Base-by-base conservation (phyloP, 306 rosid genomes). In the Malus domestica region DNA sequence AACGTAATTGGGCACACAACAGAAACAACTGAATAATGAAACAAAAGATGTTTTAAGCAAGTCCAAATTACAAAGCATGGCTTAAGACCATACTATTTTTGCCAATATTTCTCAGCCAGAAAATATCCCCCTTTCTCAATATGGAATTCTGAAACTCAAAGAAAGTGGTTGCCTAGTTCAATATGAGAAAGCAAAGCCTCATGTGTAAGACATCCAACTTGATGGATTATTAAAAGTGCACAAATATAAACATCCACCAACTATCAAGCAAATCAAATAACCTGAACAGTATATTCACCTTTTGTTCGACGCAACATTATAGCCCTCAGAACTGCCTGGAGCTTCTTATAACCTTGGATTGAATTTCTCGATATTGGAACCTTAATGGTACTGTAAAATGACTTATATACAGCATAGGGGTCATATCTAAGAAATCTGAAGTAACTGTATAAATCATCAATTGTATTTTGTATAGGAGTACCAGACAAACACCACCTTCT, bases 401-500 rank as follows among this genome's bases (percentile, higher is more conserved):
- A 89, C 69, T 90, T 92, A 80, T 95, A 92, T 63, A 78, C 88
- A 69, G 97, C 97, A 85, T 95, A 95, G 8, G 99, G 99, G 69
- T 95, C 97, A 74, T 95, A 95, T 83, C 82, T 95, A 77, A 95
- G 91, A 89, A 95, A 95, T 83, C 98, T 89, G 85, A 95, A 95
- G 88, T 92, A 95, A 82, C 98, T 95, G 83, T 95, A 95, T 72
- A 95, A 78, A 80, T 95, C 99, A 76, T 95, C 99, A 70, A 95
- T 90, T 44, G 91, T 76, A 82, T 95, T 95, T 83, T 95, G 98
- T 83, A 95, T 95, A 35, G 98, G 99, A 5, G 99, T 95, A 79
- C 99, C 98, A 71, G 99, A 95, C 83, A 95, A 84, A 91, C 99
- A 95, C 99, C 99, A 92, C 85, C 99, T 88, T 82, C 96, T 89